phyloP scores from a whole-genome alignment of 1,284 basidiomycete species.

The Heterobasidion occidentale region DNA sequence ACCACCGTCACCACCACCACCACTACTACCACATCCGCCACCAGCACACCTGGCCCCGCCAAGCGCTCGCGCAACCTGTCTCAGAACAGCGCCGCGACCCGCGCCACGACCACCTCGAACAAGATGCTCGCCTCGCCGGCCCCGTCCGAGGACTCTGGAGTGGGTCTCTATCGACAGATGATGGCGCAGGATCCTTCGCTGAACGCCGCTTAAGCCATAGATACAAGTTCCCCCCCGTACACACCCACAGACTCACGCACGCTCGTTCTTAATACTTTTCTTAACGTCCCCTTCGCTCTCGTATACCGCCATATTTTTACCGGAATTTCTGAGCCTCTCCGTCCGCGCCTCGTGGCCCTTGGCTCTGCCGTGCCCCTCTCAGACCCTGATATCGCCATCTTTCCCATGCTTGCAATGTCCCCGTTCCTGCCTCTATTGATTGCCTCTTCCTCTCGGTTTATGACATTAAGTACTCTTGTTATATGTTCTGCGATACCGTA shows the following conservation, averaged over 20 bases:
- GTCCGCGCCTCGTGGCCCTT: constrained; percentile 4
- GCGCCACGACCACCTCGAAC: constrained; percentile 24
- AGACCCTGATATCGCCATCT: too few species aligned
- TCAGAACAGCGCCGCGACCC: constrained; percentile 52
- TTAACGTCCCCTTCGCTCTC: constrained; percentile 17
- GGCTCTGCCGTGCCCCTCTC: too few species aligned
- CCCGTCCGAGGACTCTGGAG: constrained; percentile 78
- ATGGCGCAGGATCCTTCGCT: constrained; percentile 66
- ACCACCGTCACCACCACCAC: constrained; percentile 8
- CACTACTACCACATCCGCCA: not conserved
- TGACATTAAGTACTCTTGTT: constrained; percentile 8
- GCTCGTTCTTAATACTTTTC: constrained; percentile 21
- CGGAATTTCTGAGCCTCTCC: constrained; percentile 11
- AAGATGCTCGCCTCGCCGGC: constrained; percentile 63
- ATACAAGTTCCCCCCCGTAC: constrained; percentile 17
- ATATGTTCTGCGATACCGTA: constrained; percentile 12
- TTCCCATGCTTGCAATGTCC: not conserved
- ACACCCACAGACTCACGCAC: not conserved
- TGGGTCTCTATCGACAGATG: constrained; percentile 73
- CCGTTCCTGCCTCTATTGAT: constrained; percentile 9
- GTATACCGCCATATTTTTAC: constrained; percentile 18
- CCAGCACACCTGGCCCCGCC: constrained; percentile 11
- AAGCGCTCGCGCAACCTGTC: constrained; percentile 63
- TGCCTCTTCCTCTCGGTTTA: constrained; percentile 11
- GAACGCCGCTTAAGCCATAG: constrained; percentile 25